Evolutionary conservation across 2,329 filamentous ascomycete species (phyloP).

Genomic region (Epichloe bromicola): DNA sequence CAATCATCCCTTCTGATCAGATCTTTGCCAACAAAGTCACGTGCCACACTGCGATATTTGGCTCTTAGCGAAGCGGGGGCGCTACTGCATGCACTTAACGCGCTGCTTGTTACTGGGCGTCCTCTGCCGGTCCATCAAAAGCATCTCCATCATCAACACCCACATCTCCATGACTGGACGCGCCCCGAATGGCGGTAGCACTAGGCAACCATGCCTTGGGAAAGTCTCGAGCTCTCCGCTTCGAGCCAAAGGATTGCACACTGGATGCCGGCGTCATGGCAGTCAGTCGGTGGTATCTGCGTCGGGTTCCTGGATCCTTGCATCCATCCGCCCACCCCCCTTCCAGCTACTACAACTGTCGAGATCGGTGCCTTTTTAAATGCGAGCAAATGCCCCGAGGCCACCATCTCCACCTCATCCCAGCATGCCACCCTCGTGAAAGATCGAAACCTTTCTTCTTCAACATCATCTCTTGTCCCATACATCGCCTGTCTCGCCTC

Average conservation of each 20-base stretch:
- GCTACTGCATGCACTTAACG: constrained; percentile 9
- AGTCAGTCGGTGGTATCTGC: neutral
- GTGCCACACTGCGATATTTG: too few species aligned
- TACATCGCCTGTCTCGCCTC: neutral
- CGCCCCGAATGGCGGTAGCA: constrained; percentile 9
- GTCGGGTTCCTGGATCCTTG: constrained; percentile 8
- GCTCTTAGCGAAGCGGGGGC: constrained; percentile 5
- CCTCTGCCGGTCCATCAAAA: neutral
- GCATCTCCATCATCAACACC: neutral
- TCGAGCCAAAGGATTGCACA: constrained; percentile 2
- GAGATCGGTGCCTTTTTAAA: constrained; percentile 6
- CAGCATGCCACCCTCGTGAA: neutral
- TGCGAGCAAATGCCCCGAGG: constrained; percentile 1
- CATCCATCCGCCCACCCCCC: constrained; percentile 2
- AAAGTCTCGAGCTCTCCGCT: neutral
- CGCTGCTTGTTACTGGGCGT: constrained; percentile 1
- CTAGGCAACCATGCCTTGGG: constrained; percentile 20
- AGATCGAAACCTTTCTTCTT: neutral
- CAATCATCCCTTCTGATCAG: too few species aligned
- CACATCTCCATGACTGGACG: neutral
- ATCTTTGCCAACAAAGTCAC: too few species aligned
- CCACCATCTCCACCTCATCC: neutral
- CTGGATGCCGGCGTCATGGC: neutral
- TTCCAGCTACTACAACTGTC: neutral
- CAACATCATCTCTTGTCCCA: neutral